Evolutionary conservation across 495 filamentous ascomycete species (phyloP).

Genomic region (Cudoniella acicularis): DNA sequence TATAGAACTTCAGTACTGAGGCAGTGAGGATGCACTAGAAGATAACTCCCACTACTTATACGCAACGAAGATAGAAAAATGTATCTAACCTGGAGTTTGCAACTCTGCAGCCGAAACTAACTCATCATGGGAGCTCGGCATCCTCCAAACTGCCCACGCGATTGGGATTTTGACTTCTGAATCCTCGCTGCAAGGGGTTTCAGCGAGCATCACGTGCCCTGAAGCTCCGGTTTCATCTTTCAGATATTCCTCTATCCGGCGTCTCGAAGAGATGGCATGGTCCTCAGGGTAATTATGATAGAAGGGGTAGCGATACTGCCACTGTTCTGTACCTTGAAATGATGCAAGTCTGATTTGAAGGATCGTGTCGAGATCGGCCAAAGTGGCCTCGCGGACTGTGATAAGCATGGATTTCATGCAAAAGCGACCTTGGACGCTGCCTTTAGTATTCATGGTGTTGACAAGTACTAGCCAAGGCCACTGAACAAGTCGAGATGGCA

Average conservation of each 20-base stretch:
- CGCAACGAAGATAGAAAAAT: not conserved
- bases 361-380: not conserved
- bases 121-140: not conserved
- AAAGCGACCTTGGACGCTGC: not conserved
- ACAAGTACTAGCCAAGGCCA: not conserved
- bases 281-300: not conserved
- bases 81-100: not conserved
- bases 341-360: not conserved
- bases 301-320: not conserved
- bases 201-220: slow-evolving; percentile 2
- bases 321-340: not conserved
- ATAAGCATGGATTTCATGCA: not conserved
- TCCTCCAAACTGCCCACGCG: slow-evolving; percentile 1
- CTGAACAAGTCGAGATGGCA: not conserved
- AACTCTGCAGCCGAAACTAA: not conserved
- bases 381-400: not conserved
- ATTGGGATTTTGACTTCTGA: not conserved
- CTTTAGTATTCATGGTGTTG: not conserved
- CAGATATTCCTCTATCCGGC: slow-evolving; percentile 4
- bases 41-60: not conserved
- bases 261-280: not conserved
- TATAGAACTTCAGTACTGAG: not conserved
- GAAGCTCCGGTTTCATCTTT: slow-evolving; percentile 3
- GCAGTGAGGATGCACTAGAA: not conserved
- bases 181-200: not conserved